Evolutionary conservation across 371 early-diverging fungal genomes (phyloP), one percentile per base, ranked within the genome.

Genomic region (Ordospora pajunii): DNA sequence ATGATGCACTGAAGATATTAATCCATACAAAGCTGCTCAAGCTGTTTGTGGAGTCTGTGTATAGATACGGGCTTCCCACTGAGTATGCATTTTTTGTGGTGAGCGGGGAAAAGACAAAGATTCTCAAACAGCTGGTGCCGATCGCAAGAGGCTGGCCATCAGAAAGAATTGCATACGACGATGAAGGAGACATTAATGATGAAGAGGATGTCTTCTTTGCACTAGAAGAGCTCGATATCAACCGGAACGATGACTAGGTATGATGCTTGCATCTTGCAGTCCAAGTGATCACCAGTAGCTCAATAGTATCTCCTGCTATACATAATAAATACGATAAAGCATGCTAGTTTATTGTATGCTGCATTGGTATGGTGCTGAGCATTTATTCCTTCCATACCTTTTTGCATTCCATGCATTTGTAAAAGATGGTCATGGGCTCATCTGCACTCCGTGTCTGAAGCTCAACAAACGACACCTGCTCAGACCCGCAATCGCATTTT

Each of bases 371-470:
- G n/a, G n/a, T n/a, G n/a, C 5, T 51, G 7, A 11, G 9, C 25
- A 2, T 53, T 46, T 75, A 82, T 68, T 86, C 84, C 50, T 83
- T 82, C 84, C 84, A 86, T 3, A 75, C 73, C 14, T 78, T 66
- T 70, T 78, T 79, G 70, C 86, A 86, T 40, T 67, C 53, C 62
- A 73, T 72, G 72, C 86, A 86, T 43, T 76, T 64, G 67, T 86
- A 84, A 75, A 86, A 84, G 42, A 86, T 83, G 2, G 86, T 86
- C 82, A 82, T 83, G 4, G 86, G 84, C 71, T 86, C 98, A 89
- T 97, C 98, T 21, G 98, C 98, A 79, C 91, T 91, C 49, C 98
- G 87, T 70, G 95, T 97, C 87, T 94, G 93, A 89, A 92, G 90
- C 86, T 97, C 96, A 87, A 89, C 93, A 85, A 94, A 97, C 8